Evolutionary conservation across 768 basidiomycete species (phyloP), one percentile per base, ranked within the genome.

Genomic region (Mycena rosella): DNA sequence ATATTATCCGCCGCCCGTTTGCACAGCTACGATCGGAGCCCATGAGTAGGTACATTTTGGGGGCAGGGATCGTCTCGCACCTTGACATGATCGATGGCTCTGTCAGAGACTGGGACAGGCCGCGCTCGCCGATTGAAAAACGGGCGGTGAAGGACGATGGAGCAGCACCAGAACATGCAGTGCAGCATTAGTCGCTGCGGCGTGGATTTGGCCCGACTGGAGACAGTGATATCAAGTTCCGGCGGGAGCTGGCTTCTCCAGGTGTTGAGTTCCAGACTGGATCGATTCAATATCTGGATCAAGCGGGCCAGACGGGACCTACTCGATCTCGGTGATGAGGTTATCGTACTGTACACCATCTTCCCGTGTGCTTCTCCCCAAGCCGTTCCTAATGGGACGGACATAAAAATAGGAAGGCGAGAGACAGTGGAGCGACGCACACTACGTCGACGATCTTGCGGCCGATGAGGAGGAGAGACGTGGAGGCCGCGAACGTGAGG

Each of bases 121-220:
- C 42, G 45, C 9, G 64, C 14, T 13, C 59, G 57, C 8, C 71
- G 68, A 45, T 54, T 60, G 58, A 69, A 72, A 42, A 72, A 72
- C 5, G 82, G 82, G 4, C 82, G 77, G 55, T 83, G 79, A 0
- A 84, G 78, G 14, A 83, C 73, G 32, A 83, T 80, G 47, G 76
- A 72, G 27, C 76, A 64, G 76, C 81, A 83, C 73, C 78, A 78
- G 59, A 78, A 81, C 48, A 73, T 65, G 48, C 75, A 72, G 57
- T 83, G 80, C 36, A 84, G 72, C 71, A 77, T 78, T 27, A 82
- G 69, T 30, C 61, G 22, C 75, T 73, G 67, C 77, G 80, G 22
- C 68, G 79, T 67, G 13, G 71, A 69, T 9, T 75, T 34, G 72
- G 32, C 67, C 71, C 40, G 74, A 66, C 48, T 75, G 70, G 18